phyloP scores from a whole-genome alignment of 305 asterid species.

The Fraxinus albicans region DNA sequence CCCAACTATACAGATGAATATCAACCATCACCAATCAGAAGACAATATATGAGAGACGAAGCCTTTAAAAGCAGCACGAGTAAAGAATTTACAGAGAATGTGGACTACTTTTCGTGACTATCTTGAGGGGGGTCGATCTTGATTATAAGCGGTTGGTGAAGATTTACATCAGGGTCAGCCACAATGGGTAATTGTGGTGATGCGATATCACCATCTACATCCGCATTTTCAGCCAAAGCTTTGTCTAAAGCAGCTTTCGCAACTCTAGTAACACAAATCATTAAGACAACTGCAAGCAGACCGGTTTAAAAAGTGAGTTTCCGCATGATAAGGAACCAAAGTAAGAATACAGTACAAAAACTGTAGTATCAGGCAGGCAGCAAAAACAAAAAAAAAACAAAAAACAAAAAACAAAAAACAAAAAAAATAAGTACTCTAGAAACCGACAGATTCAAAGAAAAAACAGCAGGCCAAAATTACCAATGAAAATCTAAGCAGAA shows the following conservation, averaged over 20 bases:
- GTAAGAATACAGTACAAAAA: background rate
- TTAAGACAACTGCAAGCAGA: conserved; percentile 53
- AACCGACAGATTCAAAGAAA: background rate
- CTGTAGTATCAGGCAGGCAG: background rate
- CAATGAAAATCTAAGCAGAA: too few species aligned
- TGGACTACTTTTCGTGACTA: conserved; percentile 37
- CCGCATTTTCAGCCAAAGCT: conserved; percentile 86
- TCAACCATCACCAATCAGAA: background rate
- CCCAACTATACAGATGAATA: background rate
- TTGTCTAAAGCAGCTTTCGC: conserved; percentile 88
- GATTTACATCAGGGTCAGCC: conserved; percentile 32
- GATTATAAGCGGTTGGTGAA: conserved; percentile 61
- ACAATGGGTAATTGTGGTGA: conserved; percentile 41
- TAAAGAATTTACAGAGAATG: conserved; percentile 29
- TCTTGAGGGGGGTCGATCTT: conserved; percentile 48
- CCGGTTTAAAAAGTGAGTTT: background rate
- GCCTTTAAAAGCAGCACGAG: conserved; percentile 21
- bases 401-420: too few species aligned
- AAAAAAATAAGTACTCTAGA: background rate
- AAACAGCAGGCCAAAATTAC: background rate
- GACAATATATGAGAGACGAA: background rate
- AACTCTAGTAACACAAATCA: conserved; percentile 70
- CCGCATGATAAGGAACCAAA: background rate
- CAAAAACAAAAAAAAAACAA: too few species aligned
- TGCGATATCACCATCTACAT: conserved; percentile 35